phyloP scores from a whole-genome alignment of 768 basidiomycete species.

The Auriscalpium vulgare region DNA sequence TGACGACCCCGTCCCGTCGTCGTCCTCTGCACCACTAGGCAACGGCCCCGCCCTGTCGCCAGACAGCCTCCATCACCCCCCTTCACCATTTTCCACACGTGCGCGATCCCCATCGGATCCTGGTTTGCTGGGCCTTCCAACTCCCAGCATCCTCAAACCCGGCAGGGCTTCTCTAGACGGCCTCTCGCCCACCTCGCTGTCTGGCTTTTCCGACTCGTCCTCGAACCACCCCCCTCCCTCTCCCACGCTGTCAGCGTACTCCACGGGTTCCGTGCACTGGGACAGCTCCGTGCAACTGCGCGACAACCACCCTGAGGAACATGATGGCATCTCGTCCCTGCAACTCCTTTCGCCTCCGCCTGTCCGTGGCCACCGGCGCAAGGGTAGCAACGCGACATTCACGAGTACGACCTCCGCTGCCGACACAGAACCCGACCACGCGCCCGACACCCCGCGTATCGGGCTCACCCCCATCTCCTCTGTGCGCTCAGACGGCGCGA shows the following conservation, averaged over 20 bases:
- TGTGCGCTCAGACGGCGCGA: conserved; percentile 26
- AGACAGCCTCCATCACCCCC: neutral
- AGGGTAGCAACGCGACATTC: conserved; percentile 49
- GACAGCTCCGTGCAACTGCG: conserved; percentile 49
- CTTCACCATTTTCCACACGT: neutral
- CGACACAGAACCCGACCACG: conserved; percentile 28
- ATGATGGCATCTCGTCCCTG: conserved; percentile 43
- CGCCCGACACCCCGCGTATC: conserved; percentile 6
- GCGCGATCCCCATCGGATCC: conserved; percentile 4
- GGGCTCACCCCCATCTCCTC: conserved; percentile 12
- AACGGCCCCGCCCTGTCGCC: neutral
- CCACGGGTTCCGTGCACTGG: conserved; percentile 53
- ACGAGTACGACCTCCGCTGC: conserved; percentile 37
- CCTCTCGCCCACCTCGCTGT: conserved; percentile 19
- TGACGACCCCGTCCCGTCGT: neutral
- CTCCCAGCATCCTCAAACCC: conserved; percentile 6
- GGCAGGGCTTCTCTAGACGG: conserved; percentile 26
- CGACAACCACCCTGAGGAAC: conserved; percentile 58
- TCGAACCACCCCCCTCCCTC: conserved; percentile 51
- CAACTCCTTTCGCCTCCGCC: conserved; percentile 38
- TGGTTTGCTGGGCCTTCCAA: conserved; percentile 5
- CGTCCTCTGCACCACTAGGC: neutral
- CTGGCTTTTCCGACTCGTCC: conserved; percentile 28
- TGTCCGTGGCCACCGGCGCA: conserved; percentile 37
- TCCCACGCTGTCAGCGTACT: conserved; percentile 56